Evolutionary conservation across 192 early-diverging fungal species (phyloP).

Genomic region (Thamnidium elegans): DNA sequence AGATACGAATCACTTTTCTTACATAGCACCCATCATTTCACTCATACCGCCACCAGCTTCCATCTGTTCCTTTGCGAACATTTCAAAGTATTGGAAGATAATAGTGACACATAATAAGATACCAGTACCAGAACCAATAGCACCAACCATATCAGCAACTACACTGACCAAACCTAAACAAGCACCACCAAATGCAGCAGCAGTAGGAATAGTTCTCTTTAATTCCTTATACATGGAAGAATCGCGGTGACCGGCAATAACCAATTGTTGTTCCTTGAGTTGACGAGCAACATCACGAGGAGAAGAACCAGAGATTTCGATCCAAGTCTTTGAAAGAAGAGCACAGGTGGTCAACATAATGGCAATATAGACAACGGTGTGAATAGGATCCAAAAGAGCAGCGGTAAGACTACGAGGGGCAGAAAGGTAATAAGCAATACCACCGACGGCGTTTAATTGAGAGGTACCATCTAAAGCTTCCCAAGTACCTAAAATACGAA

Average conservation of each 20-base stretch:
- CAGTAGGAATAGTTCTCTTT: slow-evolving; percentile 97
- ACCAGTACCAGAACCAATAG: slow-evolving; percentile 99
- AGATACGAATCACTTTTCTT: slow-evolving; percentile 2
- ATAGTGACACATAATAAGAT: slow-evolving; percentile 98
- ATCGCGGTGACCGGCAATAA: slow-evolving; percentile 92
- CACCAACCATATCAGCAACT: slow-evolving; percentile 94
- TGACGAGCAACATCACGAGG: slow-evolving; percentile 97
- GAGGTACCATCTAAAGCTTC: slow-evolving; percentile 93
- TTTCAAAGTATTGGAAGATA: slow-evolving; percentile 50
- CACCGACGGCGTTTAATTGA: slow-evolving; percentile 89
- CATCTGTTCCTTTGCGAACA: slow-evolving; percentile 43
- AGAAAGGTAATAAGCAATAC: slow-evolving; percentile 98
- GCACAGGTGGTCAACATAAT: slow-evolving; percentile 97
- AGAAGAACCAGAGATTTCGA: slow-evolving; percentile 97
- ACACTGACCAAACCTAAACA: slow-evolving; percentile 95
- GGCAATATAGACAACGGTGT: slow-evolving; percentile 90
- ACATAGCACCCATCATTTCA: slow-evolving; percentile 27
- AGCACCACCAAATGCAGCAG: slow-evolving; percentile 96
- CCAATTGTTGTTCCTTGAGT: slow-evolving; percentile 96
- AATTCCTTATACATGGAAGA: slow-evolving; percentile 99
- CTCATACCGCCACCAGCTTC: slow-evolving; percentile 34
- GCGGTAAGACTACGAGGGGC: slow-evolving; percentile 84
- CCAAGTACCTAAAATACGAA: slow-evolving; percentile 96
- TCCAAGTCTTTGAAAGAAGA: slow-evolving; percentile 97
- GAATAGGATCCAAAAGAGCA: slow-evolving; percentile 89